A percentile compares a stretch with the other conserved stretches of the same genome.
These are phyloP conservation scores for Lentinula sp. DNA, from an alignment of 768 basidiomycete genomes.

Conservation along the genomic window DNA sequence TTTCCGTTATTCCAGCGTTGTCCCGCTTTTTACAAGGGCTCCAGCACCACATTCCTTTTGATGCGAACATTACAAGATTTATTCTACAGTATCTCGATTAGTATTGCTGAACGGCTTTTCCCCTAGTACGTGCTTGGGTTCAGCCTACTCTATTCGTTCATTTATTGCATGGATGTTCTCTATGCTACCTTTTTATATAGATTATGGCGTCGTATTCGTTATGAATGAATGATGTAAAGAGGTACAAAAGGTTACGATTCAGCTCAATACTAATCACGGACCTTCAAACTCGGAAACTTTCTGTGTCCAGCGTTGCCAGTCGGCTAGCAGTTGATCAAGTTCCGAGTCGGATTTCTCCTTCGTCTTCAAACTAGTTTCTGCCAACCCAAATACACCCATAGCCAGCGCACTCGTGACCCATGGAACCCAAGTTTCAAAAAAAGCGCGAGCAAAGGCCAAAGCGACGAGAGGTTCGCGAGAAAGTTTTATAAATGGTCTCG, in stretches of 20 bases:
- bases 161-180: background rate
- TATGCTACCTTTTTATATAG: background rate
- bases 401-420: slow-evolving; percentile 64
- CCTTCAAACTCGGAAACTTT: background rate
- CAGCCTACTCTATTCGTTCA: background rate
- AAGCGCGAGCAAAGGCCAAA: slow-evolving; percentile 48
- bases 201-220: background rate
- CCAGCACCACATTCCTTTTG: background rate
- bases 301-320: background rate
- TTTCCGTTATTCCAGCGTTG: background rate
- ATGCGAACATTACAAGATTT: background rate
- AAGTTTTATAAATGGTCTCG: slow-evolving; percentile 9
- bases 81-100: background rate
- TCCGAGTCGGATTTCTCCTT: background rate
- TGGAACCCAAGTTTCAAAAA: slow-evolving; percentile 57
- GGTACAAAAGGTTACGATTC: background rate
- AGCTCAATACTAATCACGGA: no score
- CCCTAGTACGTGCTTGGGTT: background rate
- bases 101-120: background rate
- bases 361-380: background rate
- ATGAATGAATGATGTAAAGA: no score
- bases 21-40: background rate
- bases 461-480: slow-evolving; percentile 24
- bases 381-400: slow-evolving; percentile 66
- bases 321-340: background rate